A percentile compares a stretch with the other conserved stretches of the same genome.
Conservation (phyloP, 805 yeast genomes). For the Starmerella kuoi region DNA sequence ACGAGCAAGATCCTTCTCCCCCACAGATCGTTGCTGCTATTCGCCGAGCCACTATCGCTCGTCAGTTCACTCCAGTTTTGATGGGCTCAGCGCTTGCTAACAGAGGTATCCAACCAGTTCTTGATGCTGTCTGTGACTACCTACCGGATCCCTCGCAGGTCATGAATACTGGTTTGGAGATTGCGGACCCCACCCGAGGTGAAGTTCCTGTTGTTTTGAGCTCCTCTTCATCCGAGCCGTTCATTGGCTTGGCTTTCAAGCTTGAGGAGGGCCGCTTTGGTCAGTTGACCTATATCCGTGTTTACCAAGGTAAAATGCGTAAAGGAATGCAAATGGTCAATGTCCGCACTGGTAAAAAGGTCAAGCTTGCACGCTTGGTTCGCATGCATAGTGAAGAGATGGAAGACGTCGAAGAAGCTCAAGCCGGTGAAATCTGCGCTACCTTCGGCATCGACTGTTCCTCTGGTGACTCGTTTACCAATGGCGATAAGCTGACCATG, state of each 20-base stretch:
- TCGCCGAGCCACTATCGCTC: conserved; percentile 87
- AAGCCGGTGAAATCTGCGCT: conserved; percentile 98
- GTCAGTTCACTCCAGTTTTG: conserved; percentile 96
- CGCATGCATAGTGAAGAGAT: conserved; percentile 98
- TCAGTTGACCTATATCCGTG: conserved; percentile 91
- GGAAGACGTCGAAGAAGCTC: conserved; percentile 94
- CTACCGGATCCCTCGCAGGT: conserved; percentile 93
- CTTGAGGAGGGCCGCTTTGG: conserved; percentile 97
- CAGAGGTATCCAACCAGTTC: conserved; percentile 86
- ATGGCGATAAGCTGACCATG: conserved; percentile 78
- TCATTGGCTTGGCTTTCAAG: conserved; percentile 96
- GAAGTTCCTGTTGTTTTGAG: conserved; percentile 61
- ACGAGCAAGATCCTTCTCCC: conserved; percentile 75
- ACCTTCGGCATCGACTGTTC: conserved; percentile 98
- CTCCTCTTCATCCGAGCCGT: conserved; percentile 64
- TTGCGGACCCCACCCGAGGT: conserved; percentile 34
- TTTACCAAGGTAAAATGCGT: conserved; percentile 87
- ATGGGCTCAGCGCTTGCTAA: conserved; percentile 99
- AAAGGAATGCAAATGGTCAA: conserved; percentile 84
- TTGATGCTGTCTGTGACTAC: conserved; percentile 91
- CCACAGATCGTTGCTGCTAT: conserved; percentile 81
- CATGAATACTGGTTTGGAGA: conserved; percentile 76
- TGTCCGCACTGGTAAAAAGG: conserved; percentile 82
- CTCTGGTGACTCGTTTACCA: conserved; percentile 95
- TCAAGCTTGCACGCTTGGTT: conserved; percentile 84